Conservation (phyloP, 2,329 filamentous ascomycete species). For the Diplodia sapinea region DNA sequence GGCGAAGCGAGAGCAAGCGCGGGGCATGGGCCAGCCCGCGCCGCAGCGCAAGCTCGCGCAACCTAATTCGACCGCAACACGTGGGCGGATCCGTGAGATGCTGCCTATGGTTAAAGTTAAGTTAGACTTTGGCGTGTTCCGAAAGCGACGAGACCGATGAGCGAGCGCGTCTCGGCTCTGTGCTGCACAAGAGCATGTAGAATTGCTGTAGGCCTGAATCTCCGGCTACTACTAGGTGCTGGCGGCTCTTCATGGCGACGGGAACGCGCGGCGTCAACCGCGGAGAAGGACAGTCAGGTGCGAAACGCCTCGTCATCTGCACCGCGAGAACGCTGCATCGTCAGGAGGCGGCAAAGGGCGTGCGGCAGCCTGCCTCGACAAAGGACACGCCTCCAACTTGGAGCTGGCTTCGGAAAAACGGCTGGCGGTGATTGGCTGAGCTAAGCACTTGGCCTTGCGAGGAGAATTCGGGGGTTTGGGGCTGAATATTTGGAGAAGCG, state of each 20-base stretch:
- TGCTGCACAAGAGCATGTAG: not conserved
- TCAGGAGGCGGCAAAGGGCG: not conserved
- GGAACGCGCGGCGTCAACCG: not conserved
- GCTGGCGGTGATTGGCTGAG: not conserved
- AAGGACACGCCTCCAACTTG: not conserved
- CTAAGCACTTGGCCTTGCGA: not conserved
- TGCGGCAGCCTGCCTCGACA: not conserved
- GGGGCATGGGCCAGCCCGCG: not conserved
- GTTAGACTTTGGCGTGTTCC: conserved; percentile 8
- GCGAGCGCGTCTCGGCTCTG: not conserved
- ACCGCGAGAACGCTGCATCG: not conserved
- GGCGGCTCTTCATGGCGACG: not conserved
- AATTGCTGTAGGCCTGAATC: not conserved
- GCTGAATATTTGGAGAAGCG: not conserved
- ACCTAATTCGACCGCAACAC: not conserved
- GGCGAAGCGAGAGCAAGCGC: not conserved
- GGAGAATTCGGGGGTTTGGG: not conserved
- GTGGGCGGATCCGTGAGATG: not conserved
- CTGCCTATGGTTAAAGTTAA: not conserved
- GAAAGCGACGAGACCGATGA: not conserved
- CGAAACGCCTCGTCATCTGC: not conserved
- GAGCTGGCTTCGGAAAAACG: not conserved
- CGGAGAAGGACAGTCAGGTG: not conserved
- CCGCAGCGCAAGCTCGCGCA: not conserved
- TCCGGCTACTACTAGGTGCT: not conserved